Base-by-base conservation (phyloP, 805 yeast genomes). In the Saccharomyces mikatae region DNA sequence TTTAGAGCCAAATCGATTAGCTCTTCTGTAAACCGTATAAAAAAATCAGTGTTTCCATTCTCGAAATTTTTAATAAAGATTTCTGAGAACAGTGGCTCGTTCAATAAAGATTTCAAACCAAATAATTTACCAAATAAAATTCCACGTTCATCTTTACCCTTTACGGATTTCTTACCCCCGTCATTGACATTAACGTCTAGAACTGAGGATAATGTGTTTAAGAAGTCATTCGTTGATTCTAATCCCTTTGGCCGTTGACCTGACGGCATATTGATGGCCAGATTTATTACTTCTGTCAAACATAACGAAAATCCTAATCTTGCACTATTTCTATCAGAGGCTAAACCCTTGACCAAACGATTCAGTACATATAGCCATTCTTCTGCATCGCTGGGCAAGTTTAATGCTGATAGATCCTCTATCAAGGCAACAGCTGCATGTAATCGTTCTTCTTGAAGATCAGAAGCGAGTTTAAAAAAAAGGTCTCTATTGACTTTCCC, bases 251-350 rank as follows among this genome's bases (percentile, higher is more conserved):
- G 67, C 5, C 54, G 54, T 28, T 49, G 47, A 14, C 49, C 53
- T 21, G 48, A 53, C 29, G 41, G 41, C 46, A 46, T 77, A 48
- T 65, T 57, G 22, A 69, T 52, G 32, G 74, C 61, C 66, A 73
- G 36, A 71, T 71, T 67, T 60, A 76, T 51, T 1, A 86, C 71
- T 67, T 92, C 97, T 0, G 91, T 81, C 47, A 92, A 71, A 48
- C 96, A 92, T 78, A 89, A 80, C 2, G 96, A 87, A 64, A 86
- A 92, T 4, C 98, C 98, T 29, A 88, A 71, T 54, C 97, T 76
- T 1, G 96, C 94, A 49, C 89, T 78, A 26, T 87, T 95, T 63
- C 94, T 80, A 14, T 90, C 79, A 5, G 96, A 86, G 4, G 89
- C 76, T 31, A 92, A 73, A 51, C 98, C 97, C 58, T 83, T 84